Base-by-base conservation (phyloP, 441 rosid species). In the Rhodomyrtus psidioides region DNA sequence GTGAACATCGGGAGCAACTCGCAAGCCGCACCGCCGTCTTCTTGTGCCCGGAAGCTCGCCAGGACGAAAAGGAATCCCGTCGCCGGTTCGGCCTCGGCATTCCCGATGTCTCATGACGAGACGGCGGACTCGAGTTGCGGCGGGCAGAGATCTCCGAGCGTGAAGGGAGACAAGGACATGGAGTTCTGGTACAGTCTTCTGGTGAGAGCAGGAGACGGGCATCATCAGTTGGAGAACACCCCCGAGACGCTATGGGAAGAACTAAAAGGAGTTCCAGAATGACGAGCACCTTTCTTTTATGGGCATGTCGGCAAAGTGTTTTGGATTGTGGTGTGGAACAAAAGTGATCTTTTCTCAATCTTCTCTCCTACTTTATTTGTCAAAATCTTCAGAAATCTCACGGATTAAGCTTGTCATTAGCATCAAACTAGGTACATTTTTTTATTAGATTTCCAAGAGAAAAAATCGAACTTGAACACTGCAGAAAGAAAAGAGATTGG, bases 111-210 rank as follows among this genome's bases (percentile, higher is more conserved):
- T 79, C 28, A 28, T 19, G 30, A 12, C 54, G 53, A 46, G 27
- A 30, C 60, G 1, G 60, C 2, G 17, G 58, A 13, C 2, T 82
- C 12, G 4, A 49, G 7, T 7, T 30, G 49, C 17, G 8, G 27
- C 10, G 83, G 30, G 21, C 79, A 5, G 55, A 53, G 57, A 82
- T 81, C 15, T 51, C 34, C 17, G 81, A 83, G 65, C 58, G 7
- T 4, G 28, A 83, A 46, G 39, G 62, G 7, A 34, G 84, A 59
- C 57, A 30, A 82, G 42, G 85, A 84, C 42, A 62, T 83, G 84
- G 88, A 84, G 26, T 91, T 88, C 55, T 90, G 92, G 92, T 76
- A 84, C 82, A 83, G 82, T 12, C 76, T 88, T 24, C 70, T 89
- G 42, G 49, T 62, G 83, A 49, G 70, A 53, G 88, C 92, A 49